A percentile compares a stretch with the other conserved stretches of the same genome.
These are phyloP conservation scores for Cladosporium sphaerospermum DNA, from an alignment of 2,329 filamentous ascomycete genomes.

Conservation along the genomic window DNA sequence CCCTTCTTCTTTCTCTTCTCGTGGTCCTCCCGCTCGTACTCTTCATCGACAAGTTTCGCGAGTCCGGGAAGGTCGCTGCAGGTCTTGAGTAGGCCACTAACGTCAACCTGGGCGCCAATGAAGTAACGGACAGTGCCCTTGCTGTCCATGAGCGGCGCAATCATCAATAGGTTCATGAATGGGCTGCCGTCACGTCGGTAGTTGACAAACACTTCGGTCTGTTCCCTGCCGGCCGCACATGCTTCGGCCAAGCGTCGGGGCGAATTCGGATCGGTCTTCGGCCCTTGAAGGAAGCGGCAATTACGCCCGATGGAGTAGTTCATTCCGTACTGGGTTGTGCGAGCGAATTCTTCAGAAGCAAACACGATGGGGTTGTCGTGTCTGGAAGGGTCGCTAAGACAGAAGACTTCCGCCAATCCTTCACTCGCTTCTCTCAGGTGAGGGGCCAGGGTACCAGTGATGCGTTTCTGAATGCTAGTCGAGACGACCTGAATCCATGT, in stretches of 20 bases:
- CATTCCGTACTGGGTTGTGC: constrained; percentile 69
- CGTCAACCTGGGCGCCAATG: constrained; percentile 66
- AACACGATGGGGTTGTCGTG: constrained; percentile 72
- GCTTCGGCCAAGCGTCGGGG: constrained; percentile 57
- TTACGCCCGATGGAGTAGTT: constrained; percentile 68
- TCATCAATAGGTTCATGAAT: constrained; percentile 71
- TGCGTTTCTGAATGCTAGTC: constrained; percentile 59
- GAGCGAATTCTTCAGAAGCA: constrained; percentile 69
- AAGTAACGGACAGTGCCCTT: constrained; percentile 62
- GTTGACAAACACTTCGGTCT: constrained; percentile 69
- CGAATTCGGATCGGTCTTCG: constrained; percentile 59
- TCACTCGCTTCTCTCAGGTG: constrained; percentile 64
- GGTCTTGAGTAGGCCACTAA: constrained; percentile 62
- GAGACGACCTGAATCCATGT: constrained; percentile 65
- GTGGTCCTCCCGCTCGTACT: constrained; percentile 27
- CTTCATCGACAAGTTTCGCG: constrained; percentile 29
- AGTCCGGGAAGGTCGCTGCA: constrained; percentile 60
- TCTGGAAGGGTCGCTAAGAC: constrained; percentile 66
- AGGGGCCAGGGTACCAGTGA: constrained; percentile 60
- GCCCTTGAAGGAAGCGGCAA: constrained; percentile 72
- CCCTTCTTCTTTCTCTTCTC: constrained; percentile 36
- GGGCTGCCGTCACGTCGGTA: constrained; percentile 68
- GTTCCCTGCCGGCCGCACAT: constrained; percentile 57
- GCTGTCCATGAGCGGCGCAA: constrained; percentile 64
- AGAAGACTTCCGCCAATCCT: constrained; percentile 70